phyloP scores from a whole-genome alignment of 331 rosid species.

The Acacia pycnantha region DNA sequence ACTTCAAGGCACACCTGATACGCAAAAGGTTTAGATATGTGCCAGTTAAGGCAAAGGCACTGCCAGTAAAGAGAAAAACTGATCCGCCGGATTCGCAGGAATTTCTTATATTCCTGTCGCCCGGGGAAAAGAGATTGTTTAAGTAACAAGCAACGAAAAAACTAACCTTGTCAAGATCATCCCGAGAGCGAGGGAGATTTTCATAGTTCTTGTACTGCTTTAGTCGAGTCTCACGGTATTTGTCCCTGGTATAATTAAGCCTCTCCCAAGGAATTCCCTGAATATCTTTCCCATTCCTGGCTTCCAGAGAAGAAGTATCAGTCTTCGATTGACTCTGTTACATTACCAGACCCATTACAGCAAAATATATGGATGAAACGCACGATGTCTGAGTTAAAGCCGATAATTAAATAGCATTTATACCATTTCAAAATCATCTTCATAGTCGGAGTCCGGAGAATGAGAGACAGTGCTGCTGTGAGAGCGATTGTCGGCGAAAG shows the following conservation, averaged over 20 bases:
- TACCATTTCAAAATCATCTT: slow-evolving; percentile 60
- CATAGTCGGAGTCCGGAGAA: slow-evolving; percentile 48
- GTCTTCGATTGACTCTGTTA: slow-evolving; percentile 61
- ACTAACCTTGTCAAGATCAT: slow-evolving; percentile 60
- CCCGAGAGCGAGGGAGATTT: slow-evolving; percentile 58
- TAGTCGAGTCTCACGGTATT: slow-evolving; percentile 77
- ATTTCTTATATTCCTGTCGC: neutral
- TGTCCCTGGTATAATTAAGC: slow-evolving; percentile 67
- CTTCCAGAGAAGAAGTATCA: slow-evolving; percentile 82
- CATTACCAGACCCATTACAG: neutral
- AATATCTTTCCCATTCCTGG: slow-evolving; percentile 80
- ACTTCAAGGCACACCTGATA: slow-evolving; percentile 72
- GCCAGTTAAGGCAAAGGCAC: neutral
- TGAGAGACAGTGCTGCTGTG: neutral
- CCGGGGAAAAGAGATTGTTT: neutral
- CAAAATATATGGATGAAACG: neutral
- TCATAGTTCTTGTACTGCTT: slow-evolving; percentile 86
- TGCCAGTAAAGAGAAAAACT: neutral
- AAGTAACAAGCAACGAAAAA: neutral
- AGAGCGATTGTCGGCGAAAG: slow-evolving; percentile 29
- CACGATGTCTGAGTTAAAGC: neutral
- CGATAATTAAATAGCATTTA: neutral
- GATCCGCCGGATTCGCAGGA: neutral
- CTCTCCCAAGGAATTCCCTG: slow-evolving; percentile 98
- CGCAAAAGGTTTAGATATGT: neutral